These are phyloP conservation scores for Pythium phragmiticola DNA, from an alignment of 352 stramenopile genomes.

Conservation along the genomic window DNA sequence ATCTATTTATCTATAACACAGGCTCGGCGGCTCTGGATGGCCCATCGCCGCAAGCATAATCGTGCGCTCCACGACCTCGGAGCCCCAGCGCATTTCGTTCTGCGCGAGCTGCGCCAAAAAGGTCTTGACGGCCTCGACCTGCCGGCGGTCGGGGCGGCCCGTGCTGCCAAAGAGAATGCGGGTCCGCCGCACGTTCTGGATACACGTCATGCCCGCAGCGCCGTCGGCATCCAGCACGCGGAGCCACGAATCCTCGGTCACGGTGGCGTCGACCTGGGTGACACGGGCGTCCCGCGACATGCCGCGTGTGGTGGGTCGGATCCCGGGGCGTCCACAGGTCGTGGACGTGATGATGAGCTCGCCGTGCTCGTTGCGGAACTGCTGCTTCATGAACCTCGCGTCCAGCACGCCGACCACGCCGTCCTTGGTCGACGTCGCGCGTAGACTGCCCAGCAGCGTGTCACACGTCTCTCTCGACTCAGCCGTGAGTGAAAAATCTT, in stretches of 20 bases:
- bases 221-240: constrained; percentile 2
- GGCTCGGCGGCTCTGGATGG: neutral
- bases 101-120: constrained; percentile 4
- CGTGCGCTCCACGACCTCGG: constrained; percentile 4
- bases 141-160: neutral
- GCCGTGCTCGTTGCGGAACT: constrained; percentile 9
- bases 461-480: neutral
- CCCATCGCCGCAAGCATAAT: neutral
- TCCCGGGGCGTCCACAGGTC: neutral
- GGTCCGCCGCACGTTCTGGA: constrained; percentile 8
- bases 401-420: constrained; percentile 1
- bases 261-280: neutral
- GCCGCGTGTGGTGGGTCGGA: neutral
- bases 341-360: constrained; percentile 11
- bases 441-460: neutral
- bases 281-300: neutral
- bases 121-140: constrained; percentile 1
- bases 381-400: constrained; percentile 2
- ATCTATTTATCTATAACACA: no score
- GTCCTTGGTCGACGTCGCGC: neutral
- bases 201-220: neutral
- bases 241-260: constrained; percentile 11
- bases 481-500: constrained; percentile 5
- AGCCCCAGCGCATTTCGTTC: constrained; percentile 11
- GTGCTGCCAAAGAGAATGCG: constrained; percentile 2